A percentile compares a stretch with the other conserved stretches of the same genome.
Conservation (phyloP, 2,329 filamentous ascomycete species). For the Fusarium armeniacum region DNA sequence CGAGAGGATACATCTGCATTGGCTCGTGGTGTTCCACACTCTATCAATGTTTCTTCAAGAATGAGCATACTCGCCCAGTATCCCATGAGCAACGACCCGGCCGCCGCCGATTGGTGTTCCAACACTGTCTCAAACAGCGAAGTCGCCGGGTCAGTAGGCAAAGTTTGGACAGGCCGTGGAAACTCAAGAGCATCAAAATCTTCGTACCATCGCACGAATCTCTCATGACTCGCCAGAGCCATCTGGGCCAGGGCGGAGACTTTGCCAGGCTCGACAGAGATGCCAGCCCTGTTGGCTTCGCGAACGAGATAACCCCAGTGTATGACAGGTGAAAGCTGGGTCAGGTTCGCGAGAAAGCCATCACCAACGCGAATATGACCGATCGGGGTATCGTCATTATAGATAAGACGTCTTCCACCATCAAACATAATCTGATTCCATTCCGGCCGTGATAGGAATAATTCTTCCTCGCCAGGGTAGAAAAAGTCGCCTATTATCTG, state of each 20-base stretch:
- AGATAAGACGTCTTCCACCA: constrained; percentile 47
- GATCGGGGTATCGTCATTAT: constrained; percentile 43
- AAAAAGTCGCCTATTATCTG: constrained; percentile 59
- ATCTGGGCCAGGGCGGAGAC: constrained; percentile 50
- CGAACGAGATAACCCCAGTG: constrained; percentile 53
- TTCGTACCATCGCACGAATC: constrained; percentile 54
- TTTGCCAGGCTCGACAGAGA: constrained; percentile 50
- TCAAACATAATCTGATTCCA: constrained; percentile 56
- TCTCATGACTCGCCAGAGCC: constrained; percentile 50
- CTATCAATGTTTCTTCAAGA: constrained; percentile 56
- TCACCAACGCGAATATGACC: constrained; percentile 51
- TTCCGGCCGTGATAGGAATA: constrained; percentile 55
- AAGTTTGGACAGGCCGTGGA: constrained; percentile 47
- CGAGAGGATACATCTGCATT: constrained; percentile 49
- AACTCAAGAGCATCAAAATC: constrained; percentile 46
- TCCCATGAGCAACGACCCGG: constrained; percentile 54
- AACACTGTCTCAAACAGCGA: constrained; percentile 55
- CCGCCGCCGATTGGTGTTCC: constrained; percentile 52
- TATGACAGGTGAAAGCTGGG: constrained; percentile 54
- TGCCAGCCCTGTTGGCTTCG: constrained; percentile 48
- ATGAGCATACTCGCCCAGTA: constrained; percentile 59
- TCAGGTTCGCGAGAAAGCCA: constrained; percentile 54
- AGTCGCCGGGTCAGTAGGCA: constrained; percentile 48
- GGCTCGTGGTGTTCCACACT: constrained; percentile 50
- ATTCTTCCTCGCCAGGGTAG: constrained; percentile 52